Percentiles rank a stretch among this genome's conserved stretches.
phyloP scores from a whole-genome alignment of 176 grass and related monocot genomes.

The Musa troglodytarum region DNA sequence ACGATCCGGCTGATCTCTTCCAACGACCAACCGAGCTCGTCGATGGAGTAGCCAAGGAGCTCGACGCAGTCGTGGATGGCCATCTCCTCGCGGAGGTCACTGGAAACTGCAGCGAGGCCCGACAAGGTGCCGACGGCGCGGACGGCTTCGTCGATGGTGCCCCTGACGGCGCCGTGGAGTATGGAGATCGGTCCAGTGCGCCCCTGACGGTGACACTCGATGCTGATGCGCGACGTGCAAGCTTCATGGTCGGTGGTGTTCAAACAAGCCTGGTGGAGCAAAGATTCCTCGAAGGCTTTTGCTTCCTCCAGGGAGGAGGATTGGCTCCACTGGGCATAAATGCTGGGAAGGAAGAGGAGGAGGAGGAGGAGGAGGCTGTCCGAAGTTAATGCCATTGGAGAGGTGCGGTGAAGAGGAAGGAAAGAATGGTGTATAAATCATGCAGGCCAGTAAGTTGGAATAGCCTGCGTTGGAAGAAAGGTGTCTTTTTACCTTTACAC shows the following conservation, averaged over 20 bases:
- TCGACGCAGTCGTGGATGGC: constrained; percentile 79
- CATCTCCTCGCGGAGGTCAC: constrained; percentile 51
- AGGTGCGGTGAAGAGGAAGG: background rate
- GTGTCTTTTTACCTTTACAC: constrained; percentile 4
- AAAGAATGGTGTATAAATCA: constrained; percentile 4
- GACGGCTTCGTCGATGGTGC: constrained; percentile 56
- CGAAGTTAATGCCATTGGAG: constrained; percentile 18
- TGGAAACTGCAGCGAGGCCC: constrained; percentile 40
- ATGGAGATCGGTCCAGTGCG: constrained; percentile 49
- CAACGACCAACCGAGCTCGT: constrained; percentile 72
- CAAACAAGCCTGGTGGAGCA: constrained; percentile 81
- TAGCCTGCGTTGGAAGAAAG: constrained; percentile 13
- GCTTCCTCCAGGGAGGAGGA: constrained; percentile 37
- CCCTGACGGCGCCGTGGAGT: constrained; percentile 57
- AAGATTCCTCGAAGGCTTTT: constrained; percentile 62
- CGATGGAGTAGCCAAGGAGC: constrained; percentile 69
- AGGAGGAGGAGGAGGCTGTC: background rate
- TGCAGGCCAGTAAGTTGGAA: background rate
- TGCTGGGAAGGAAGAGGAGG: constrained; percentile 7
- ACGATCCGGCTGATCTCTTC: constrained; percentile 37
- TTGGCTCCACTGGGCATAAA: background rate
- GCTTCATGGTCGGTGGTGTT: constrained; percentile 28
- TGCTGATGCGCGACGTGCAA: constrained; percentile 49
- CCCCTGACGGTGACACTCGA: constrained; percentile 21
- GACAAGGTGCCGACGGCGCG: constrained; percentile 26